Conservation (phyloP, 306 rosid species). For the Rubus idaeus region DNA sequence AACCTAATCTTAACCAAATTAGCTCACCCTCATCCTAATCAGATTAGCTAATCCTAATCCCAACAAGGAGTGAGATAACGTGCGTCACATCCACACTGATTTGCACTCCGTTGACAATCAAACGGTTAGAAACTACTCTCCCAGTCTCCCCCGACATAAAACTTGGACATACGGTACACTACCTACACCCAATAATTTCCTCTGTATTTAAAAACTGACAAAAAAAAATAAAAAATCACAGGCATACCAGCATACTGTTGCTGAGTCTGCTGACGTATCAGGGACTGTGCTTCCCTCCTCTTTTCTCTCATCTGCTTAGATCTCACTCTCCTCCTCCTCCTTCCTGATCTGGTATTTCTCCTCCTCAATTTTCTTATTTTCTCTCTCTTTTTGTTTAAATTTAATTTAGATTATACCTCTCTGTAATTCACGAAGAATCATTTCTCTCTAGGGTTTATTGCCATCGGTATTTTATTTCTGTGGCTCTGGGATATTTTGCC, state of each 20-base stretch:
- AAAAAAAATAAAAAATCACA: slow-evolving; percentile 35
- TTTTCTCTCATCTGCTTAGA: slow-evolving; percentile 34
- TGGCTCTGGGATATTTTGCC: slow-evolving; percentile 11
- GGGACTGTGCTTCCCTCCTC: slow-evolving; percentile 32
- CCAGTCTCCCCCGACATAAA: neutral
- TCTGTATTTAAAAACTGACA: neutral
- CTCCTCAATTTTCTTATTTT: neutral
- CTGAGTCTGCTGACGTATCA: slow-evolving; percentile 35
- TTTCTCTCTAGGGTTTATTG: slow-evolving; percentile 6
- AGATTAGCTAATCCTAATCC: too few species aligned
- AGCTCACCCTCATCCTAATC: too few species aligned
- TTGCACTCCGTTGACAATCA: neutral
- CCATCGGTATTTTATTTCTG: neutral
- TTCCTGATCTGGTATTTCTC: slow-evolving; percentile 30
- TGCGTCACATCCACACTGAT: neutral
- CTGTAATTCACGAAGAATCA: neutral
- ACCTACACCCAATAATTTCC: neutral
- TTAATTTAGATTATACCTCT: neutral
- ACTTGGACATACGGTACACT: neutral
- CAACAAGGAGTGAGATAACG: too few species aligned
- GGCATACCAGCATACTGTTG: slow-evolving; percentile 35
- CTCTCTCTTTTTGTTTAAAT: neutral
- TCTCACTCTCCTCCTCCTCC: slow-evolving; percentile 37
- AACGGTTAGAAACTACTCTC: neutral
- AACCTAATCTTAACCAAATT: too few species aligned